Evolutionary conservation across 2,329 filamentous ascomycete species (phyloP), one percentile per base, ranked within the genome.

Genomic region (Fusarium sp.): DNA sequence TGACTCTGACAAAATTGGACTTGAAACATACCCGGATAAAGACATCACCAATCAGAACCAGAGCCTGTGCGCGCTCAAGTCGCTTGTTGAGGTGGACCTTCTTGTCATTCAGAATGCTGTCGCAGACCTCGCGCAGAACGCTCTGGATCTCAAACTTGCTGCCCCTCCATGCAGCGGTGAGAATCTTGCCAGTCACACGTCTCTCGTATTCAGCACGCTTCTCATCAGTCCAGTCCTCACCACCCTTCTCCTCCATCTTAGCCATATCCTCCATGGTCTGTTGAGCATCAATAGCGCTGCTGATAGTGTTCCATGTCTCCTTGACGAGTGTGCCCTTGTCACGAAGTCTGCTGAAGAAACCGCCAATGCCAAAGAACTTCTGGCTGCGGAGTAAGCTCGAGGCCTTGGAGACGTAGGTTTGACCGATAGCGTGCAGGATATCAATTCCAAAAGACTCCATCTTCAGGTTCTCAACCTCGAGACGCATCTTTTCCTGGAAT

Each of bases 241-340:
- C 96, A 60, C 96, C 96, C 79, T 92, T 92, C 86, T 98, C 94
- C 85, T 99, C 96, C 83, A 96, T 88, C 82, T 96, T 95, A 61
- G 95, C 95, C 96, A 99, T 98, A 83, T 98, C 96, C 86, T 99
- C 96, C 91, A 99, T 97, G 68, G 95, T 97, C 86, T 97, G 93
- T 85, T 99, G 96, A 32, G 96, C 96, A 80, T 98, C 95, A 74
- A 99, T 97, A 43, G 96, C 96, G 58, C 94, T 97, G 72, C 92
- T 95, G 80, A 99, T 98, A 35, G 96, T 99, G 80, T 94, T 96
- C 96, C 96, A 99, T 3, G 96, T 98, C 80, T 99, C 96, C 87
- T 98, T 98, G 78, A 97, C 95, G 71, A 98, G 89, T 5, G 93
- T 96, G 70, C 96, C 96, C 90, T 98, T 98, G 83, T 99, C 96